phyloP scores from a whole-genome alignment of 306 rosid species.

The Trifolium fragiferum region DNA sequence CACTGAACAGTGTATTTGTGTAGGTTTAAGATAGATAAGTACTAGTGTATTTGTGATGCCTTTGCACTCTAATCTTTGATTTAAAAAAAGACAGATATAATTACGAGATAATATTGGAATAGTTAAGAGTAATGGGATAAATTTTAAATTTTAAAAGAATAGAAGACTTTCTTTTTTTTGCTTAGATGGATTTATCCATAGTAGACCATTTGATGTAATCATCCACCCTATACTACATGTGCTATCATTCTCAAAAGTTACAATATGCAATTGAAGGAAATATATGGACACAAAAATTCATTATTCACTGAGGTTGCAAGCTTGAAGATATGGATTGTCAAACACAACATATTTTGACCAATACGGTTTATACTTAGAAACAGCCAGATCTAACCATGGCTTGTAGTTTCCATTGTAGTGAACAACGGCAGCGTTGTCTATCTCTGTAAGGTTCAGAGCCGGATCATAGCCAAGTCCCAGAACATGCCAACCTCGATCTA shows the following conservation, averaged over 20 bases:
- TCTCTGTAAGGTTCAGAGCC: conserved; percentile 79
- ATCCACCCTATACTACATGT: conserved; percentile 39
- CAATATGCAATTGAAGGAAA: conserved; percentile 20
- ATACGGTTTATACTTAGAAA: conserved; percentile 83
- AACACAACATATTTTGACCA: conserved; percentile 87
- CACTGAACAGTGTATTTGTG: background rate
- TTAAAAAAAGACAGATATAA: background rate
- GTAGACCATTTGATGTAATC: conserved; percentile 15
- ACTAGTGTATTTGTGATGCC: no score
- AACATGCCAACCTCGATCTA: conserved; percentile 90
- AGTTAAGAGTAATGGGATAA: background rate
- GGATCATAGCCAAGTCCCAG: conserved; percentile 99
- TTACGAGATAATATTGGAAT: background rate
- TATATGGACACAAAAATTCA: conserved; percentile 24
- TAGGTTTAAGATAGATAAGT: background rate
- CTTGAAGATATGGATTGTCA: conserved; percentile 75
- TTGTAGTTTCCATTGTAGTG: conserved; percentile 99
- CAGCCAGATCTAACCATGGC: conserved; percentile 96
- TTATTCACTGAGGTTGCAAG: conserved; percentile 66
- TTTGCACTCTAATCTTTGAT: no score
- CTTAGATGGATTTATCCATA: conserved; percentile 5
- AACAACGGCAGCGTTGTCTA: conserved; percentile 83
- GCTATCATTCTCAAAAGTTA: conserved; percentile 25
- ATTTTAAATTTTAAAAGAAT: background rate
- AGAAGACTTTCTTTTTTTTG: background rate